Base-by-base conservation (phyloP, 768 basidiomycete genomes). In the Dentipellis sp. region DNA sequence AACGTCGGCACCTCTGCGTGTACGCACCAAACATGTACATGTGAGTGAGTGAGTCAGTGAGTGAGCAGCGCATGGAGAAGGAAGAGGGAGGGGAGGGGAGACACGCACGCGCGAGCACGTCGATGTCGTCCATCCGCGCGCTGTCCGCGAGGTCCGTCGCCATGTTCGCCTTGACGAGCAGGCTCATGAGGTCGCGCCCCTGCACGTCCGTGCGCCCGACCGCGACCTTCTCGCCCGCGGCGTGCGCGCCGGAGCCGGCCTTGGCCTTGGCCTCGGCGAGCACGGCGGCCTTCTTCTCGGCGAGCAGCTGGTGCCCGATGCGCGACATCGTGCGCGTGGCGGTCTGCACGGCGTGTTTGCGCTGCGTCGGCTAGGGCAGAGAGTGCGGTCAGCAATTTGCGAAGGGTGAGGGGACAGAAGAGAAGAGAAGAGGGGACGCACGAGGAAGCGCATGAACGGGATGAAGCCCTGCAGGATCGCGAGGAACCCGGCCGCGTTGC, bases 301-400 rank as follows among this genome's bases (percentile, higher is more conserved):
- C 56, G 17, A 83, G 58, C 7, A 86, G 68, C 36, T 79, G 68
- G 14, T 63, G 63, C 5, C 80, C 84, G 50, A 86, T 79, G 10
- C 74, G 70, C 12, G 61, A 56, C 72, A 83, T 83, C 0, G 72
- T 77, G 1, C 56, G 61, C 35, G 69, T 67, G 4, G 78, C 74
- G 6, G 54, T 57, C 22, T 53, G 51, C 21, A 67, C 56, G 35
- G 37, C 54, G n/a, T 66, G 63, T 10, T 37, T 37, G 12, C 56
- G 55, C 17, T 46, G 36, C 10, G 57, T 68, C 14, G 64, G 65
- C 72, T 72, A 38, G 19, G 42, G 22, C 21, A 5, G 16, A 50
- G 49, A 4, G 17, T 19, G 53, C 53, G 6, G n/a, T n/a, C n/a
- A n/a, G n/a, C n/a, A n/a, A n/a, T n/a, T n/a, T n/a, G n/a, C n/a